Conservation (phyloP, 495 filamentous ascomycete species). For the Trichoderma gamsii region DNA sequence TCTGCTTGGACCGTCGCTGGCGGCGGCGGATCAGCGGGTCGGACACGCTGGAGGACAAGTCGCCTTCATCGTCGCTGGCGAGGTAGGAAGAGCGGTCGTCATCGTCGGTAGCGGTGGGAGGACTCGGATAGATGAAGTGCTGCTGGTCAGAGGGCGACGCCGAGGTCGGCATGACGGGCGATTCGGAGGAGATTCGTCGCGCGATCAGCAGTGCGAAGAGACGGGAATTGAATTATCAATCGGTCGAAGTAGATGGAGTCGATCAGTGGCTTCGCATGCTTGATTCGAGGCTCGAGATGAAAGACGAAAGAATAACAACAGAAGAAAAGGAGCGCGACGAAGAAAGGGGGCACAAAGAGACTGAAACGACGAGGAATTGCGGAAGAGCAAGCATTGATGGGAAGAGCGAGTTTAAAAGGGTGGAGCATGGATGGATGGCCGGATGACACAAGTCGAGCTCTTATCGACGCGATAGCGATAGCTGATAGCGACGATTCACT, state of each 20-base stretch:
- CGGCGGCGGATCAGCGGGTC: slow-evolving; percentile 21
- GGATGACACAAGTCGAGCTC: background rate
- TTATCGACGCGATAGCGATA: slow-evolving; percentile 7
- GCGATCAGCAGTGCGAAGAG: background rate
- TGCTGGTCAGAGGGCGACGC: slow-evolving; percentile 12
- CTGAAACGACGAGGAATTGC: too few species aligned
- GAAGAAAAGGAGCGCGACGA: too few species aligned
- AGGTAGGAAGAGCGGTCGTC: slow-evolving; percentile 24
- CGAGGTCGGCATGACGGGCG: slow-evolving; percentile 7
- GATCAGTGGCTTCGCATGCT: background rate
- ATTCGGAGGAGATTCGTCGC: background rate
- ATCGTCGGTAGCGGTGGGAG: slow-evolving; percentile 18
- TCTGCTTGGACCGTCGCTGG: slow-evolving; percentile 22
- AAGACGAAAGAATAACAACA: background rate
- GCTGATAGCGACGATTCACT: background rate
- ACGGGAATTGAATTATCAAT: background rate
- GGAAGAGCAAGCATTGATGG: too few species aligned
- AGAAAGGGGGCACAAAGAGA: too few species aligned
- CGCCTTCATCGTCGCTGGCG: slow-evolving; percentile 26
- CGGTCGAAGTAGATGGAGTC: background rate
- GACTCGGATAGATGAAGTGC: background rate
- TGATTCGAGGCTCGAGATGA: background rate
- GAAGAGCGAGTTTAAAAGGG: too few species aligned
- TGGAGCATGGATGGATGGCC: too few species aligned
- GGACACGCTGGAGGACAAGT: slow-evolving; percentile 32